Percentiles rank a stretch among this genome's conserved stretches.
Conservation (phyloP, 169 alveolate species). For the Plasmodium malariae region DNA sequence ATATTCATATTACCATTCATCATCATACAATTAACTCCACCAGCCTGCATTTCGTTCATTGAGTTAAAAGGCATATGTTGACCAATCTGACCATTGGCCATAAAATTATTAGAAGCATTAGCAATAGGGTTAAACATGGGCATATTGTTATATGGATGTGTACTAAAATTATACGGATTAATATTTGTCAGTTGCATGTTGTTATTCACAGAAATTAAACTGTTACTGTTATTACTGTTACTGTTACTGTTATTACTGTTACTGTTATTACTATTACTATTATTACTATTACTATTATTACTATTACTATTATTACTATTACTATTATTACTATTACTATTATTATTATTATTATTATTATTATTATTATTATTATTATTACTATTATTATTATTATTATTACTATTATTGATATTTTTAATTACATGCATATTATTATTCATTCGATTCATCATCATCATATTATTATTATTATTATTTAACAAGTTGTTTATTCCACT, state of each 20-base stretch:
- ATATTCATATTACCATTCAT: not conserved
- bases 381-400: not conserved
- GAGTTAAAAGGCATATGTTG: no score
- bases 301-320: no score
- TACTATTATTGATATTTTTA: slow-evolving; percentile 23
- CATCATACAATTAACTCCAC: no score
- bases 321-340: no score
- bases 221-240: not conserved
- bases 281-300: no score
- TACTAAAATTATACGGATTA: slow-evolving; percentile 24
- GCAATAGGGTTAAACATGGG: slow-evolving; percentile 22
- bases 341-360: no score
- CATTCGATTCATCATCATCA: slow-evolving; percentile 9
- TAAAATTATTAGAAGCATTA: not conserved
- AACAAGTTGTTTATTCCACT: slow-evolving; percentile 8
- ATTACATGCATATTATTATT: not conserved
- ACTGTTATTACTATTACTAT: no score
- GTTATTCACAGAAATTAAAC: slow-evolving; percentile 14
- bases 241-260: not conserved
- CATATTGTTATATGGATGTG: slow-evolving; percentile 13
- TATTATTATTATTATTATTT: no score
- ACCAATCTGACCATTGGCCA: not conserved
- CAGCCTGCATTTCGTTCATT: not conserved
- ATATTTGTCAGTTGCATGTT: slow-evolving; percentile 9
- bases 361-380: no score